Base-by-base conservation (phyloP, 192 early-diverging fungal genomes). In the Coemansia sp. region DNA sequence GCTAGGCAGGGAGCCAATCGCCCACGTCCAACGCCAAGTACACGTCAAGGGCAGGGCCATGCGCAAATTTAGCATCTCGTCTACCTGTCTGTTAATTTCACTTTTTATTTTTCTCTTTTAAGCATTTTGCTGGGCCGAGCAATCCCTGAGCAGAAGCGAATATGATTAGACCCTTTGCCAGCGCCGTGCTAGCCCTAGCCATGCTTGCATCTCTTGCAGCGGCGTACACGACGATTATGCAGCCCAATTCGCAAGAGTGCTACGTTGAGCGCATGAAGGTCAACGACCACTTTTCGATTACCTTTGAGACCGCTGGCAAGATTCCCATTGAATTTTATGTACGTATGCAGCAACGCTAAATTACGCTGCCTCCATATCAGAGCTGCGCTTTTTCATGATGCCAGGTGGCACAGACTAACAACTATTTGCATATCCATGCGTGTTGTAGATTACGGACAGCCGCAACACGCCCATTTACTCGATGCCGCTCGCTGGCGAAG, bases 181-280 rank as follows among this genome's bases (percentile, higher is more conserved):
- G 62, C 6, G 21, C 69, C 45, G 69, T 60, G 26, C 26, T 69
- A 18, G 63, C 55, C 20, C 63, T 75, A 58, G 64, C 62, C 66
- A 37, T 70, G 66, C 66, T 75, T 11, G 68, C 61, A 11, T 70
- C 72, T 53, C 61, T 67, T 42, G 68, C 76, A 38, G 66, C 71
- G 7, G 76, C 76, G 13, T 76, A 76, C 69, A 82, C 74, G 55
- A 82, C 74, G n/a, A 76, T 82, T 62, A 72, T 82, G 79, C 52
- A 41, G 41, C 63, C 65, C 20, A 59, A 69, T 35, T 63, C 78
- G 55, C 78, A 80, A 45, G 78, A 80, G 50, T 80, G 78, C 64
- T 80, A 80, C 62, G 61, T 60, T 58, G 78, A 80, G 66, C 78
- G 73, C 59, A 70, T 80, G 65, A 80, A 80, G 73, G 52, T 64